Evolutionary conservation across 345 rosid genomes (phyloP).

Genomic region (Pistacia vera): DNA sequence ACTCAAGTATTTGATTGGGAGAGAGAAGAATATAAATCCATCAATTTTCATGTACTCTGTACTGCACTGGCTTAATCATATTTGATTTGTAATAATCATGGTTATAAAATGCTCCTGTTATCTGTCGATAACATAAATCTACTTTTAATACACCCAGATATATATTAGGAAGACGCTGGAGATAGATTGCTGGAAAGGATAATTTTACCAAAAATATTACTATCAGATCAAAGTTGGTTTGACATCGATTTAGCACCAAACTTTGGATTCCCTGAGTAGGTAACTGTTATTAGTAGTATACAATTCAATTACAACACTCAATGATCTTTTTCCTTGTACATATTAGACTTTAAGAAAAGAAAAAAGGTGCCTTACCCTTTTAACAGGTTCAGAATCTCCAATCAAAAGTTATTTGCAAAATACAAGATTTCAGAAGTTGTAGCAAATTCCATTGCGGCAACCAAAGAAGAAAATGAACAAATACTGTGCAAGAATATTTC

Average conservation of each 20-base stretch:
- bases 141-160: not conserved
- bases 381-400: not conserved
- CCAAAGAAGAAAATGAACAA: too few species aligned
- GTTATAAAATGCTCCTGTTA: not conserved
- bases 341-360: too few species aligned
- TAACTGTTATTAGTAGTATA: too few species aligned
- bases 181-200: not conserved
- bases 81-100: too few species aligned
- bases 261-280: not conserved
- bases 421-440: too few species aligned
- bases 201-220: not conserved
- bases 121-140: not conserved
- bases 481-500: too few species aligned
- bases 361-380: too few species aligned
- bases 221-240: not conserved
- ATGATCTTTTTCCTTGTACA: not conserved
- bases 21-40: not conserved
- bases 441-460: too few species aligned
- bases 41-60: not conserved
- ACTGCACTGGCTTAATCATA: not conserved
- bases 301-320: not conserved
- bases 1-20: not conserved
- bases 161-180: not conserved
- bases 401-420: too few species aligned
- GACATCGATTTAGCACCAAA: slow-evolving; percentile 2